Evolutionary conservation across 2,329 filamentous ascomycete species (phyloP).

Genomic region (Ophiostoma piceae): DNA sequence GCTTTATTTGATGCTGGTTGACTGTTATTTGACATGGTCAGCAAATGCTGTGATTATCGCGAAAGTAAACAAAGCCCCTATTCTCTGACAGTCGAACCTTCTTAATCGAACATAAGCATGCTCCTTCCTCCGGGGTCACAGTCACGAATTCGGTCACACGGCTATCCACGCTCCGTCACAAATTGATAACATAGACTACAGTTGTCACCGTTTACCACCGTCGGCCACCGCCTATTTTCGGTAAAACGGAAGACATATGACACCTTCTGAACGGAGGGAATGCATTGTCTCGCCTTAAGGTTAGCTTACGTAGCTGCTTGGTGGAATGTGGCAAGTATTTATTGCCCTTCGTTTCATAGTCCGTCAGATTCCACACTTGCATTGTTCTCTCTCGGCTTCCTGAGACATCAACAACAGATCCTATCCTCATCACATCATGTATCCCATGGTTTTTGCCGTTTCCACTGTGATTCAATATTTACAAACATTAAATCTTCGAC

Average conservation of each 20-base stretch:
- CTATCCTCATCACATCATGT: background rate
- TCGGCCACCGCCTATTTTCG: background rate
- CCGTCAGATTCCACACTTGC: conserved; percentile 3
- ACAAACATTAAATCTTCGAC: too few relatives aligned
- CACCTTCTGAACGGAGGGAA: background rate
- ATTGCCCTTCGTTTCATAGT: background rate
- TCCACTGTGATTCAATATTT: background rate
- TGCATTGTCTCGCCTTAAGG: background rate
- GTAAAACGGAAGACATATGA: background rate
- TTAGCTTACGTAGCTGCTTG: background rate
- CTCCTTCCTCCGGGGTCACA: background rate
- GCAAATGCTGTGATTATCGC: background rate
- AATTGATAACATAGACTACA: background rate
- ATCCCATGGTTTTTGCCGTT: background rate
- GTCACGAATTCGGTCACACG: background rate
- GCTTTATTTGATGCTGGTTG: background rate
- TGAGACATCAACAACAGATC: background rate
- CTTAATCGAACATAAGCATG: background rate
- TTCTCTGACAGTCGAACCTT: background rate
- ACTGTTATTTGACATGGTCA: background rate
- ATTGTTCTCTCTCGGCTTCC: background rate
- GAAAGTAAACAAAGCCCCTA: conserved; percentile 1
- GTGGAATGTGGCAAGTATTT: background rate
- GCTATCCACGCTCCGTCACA: background rate
- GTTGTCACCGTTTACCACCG: background rate